These are phyloP conservation scores for Sclerotinia borealis DNA, from an alignment of 2,329 filamentous ascomycete genomes.

Conservation along the genomic window DNA sequence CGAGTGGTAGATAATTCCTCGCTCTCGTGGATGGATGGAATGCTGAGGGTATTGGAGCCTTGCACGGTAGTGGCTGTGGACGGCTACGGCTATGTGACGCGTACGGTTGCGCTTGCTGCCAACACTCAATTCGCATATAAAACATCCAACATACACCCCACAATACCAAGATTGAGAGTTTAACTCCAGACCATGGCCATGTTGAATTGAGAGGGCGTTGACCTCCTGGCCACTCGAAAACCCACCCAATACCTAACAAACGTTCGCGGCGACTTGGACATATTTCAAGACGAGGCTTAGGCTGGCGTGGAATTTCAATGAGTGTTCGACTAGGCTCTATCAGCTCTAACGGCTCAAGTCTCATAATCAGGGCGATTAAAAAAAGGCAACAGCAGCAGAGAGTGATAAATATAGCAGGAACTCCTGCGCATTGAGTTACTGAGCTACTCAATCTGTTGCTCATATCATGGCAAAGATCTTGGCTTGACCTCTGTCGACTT, in stretches of 20 bases:
- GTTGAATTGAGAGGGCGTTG: slow-evolving; percentile 24
- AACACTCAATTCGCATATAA: slow-evolving; percentile 14
- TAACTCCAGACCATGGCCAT: slow-evolving; percentile 26
- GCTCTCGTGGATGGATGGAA: neutral
- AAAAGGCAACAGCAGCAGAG: neutral
- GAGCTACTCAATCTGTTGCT: neutral
- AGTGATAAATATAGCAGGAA: neutral
- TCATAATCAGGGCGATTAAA: slow-evolving; percentile 1
- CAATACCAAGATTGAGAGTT: slow-evolving; percentile 24
- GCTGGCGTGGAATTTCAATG: neutral
- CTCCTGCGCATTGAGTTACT: neutral
- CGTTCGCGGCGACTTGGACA: slow-evolving; percentile 8
- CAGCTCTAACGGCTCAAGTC: neutral
- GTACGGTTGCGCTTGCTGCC: slow-evolving; percentile 1
- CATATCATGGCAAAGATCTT: neutral
- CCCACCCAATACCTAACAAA: slow-evolving; percentile 24
- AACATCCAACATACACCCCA: slow-evolving; percentile 29
- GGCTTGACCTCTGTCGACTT: neutral
- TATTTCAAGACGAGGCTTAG: neutral
- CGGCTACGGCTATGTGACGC: neutral
- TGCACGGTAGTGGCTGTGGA: neutral
- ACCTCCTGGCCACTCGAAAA: slow-evolving; percentile 26
- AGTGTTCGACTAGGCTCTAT: neutral
- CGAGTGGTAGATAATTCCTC: neutral
- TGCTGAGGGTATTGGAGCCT: neutral